These are phyloP conservation scores for Euphorbia schlechtendalii DNA, from an alignment of 441 rosid species.

Conservation along the genomic window DNA sequence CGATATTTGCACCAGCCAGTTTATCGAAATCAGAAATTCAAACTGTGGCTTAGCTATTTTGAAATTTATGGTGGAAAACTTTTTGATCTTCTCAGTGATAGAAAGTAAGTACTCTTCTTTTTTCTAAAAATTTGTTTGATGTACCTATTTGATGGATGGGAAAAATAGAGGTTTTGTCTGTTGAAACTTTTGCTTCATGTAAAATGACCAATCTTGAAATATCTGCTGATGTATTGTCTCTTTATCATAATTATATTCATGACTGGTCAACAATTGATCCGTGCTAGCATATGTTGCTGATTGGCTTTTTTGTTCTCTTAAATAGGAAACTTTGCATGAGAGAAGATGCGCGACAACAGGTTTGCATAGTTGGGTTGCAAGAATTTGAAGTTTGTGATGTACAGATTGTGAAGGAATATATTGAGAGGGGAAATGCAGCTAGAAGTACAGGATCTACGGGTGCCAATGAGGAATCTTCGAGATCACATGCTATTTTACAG, in stretches of 20 bases:
- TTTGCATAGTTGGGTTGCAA: conserved; percentile 97
- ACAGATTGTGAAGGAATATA: conserved; percentile 88
- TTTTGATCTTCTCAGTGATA: conserved; percentile 85
- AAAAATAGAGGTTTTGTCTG: conserved; percentile 9
- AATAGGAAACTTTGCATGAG: conserved; percentile 96
- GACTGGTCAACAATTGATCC: conserved; percentile 11
- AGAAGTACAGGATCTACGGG: conserved; percentile 99
- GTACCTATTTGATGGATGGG: conserved; percentile 3
- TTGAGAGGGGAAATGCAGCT: conserved; percentile 87
- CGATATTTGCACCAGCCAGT: conserved; percentile 82
- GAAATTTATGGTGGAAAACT: conserved; percentile 99
- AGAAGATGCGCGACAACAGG: conserved; percentile 99
- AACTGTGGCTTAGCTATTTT: conserved; percentile 94
- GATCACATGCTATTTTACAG: conserved; percentile 98
- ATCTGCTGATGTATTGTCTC: not conserved
- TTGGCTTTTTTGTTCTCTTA: conserved; percentile 22
- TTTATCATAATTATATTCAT: conserved; percentile 5
- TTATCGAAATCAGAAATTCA: conserved; percentile 77
- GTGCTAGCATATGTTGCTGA: conserved; percentile 19
- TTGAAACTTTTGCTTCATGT: not conserved
- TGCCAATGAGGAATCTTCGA: conserved; percentile 98
- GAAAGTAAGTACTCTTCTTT: conserved; percentile 52
- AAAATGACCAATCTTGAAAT: not conserved
- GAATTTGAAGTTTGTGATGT: conserved; percentile 93
- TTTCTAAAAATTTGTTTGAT: not conserved